These are phyloP conservation scores for Sclerotinia trifoliorum DNA, from an alignment of 2,329 filamentous ascomycete genomes.

Conservation along the genomic window DNA sequence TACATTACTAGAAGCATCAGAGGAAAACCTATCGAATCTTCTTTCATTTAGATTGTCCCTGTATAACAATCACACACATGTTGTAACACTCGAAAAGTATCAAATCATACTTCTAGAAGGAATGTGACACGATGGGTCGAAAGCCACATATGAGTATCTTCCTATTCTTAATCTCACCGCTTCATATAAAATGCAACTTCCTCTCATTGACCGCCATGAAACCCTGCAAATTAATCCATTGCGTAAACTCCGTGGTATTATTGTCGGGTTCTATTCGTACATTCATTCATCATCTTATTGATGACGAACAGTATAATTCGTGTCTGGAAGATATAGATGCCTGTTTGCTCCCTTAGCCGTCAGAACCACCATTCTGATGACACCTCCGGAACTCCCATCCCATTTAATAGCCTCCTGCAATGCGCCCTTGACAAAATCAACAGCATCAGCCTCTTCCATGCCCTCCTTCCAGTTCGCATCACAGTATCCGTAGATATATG, in stretches of 20 bases:
- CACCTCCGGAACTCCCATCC: slow-evolving; percentile 97
- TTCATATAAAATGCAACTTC: slow-evolving; percentile 12
- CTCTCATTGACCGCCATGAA: slow-evolving; percentile 27
- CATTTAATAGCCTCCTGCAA: slow-evolving; percentile 96
- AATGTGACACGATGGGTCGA: not conserved
- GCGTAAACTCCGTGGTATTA: slow-evolving; percentile 35
- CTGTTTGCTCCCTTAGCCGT: slow-evolving; percentile 85
- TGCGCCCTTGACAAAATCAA: slow-evolving; percentile 89
- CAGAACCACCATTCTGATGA: slow-evolving; percentile 96
- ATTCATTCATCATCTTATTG: slow-evolving; percentile 53
- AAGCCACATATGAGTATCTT: not conserved
- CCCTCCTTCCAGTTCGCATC: slow-evolving; percentile 93
- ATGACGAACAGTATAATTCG: slow-evolving; percentile 62
- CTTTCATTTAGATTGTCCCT: not conserved
- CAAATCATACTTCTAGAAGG: slow-evolving; percentile 16
- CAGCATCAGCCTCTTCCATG: slow-evolving; percentile 89
- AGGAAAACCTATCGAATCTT: not conserved
- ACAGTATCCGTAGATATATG: slow-evolving; percentile 99
- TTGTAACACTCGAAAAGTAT: not conserved
- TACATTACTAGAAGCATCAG: not conserved
- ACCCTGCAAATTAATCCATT: slow-evolving; percentile 20
- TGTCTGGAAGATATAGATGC: slow-evolving; percentile 94
- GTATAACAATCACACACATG: slow-evolving; percentile 11
- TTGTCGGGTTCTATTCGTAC: slow-evolving; percentile 37
- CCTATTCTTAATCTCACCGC: slow-evolving; percentile 31